Conservation (phyloP, 306 rosid species). For the Cicer arietinum region DNA sequence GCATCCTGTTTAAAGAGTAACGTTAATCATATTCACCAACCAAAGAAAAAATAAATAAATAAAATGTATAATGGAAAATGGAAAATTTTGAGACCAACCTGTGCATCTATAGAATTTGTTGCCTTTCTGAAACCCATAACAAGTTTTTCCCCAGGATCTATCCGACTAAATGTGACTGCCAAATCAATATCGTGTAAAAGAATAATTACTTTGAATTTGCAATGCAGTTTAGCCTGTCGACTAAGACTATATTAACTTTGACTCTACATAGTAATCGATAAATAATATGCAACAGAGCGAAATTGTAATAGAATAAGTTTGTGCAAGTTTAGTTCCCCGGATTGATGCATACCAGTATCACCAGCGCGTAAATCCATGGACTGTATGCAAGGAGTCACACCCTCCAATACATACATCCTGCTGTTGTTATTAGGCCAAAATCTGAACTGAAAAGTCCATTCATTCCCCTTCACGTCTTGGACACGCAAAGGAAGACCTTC, state of each 20-base stretch:
- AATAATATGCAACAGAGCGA: conserved; percentile 4
- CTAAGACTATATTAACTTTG: conserved; percentile 25
- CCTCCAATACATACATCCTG: conserved; percentile 99
- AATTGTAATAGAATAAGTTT: conserved; percentile 14
- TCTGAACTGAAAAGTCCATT: conserved; percentile 99
- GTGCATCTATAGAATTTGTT: conserved; percentile 61
- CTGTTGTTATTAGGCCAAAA: conserved; percentile 99
- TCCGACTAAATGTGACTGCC: conserved; percentile 96
- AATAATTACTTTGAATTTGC: conserved; percentile 28
- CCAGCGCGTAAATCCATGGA: conserved; percentile 90
- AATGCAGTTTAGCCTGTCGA: conserved; percentile 7
- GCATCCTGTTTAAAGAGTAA: conserved; percentile 63
- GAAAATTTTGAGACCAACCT: conserved; percentile 56
- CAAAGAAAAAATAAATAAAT: conserved; percentile 13
- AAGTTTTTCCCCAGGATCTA: conserved; percentile 92
- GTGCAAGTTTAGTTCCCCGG: conserved; percentile 30
- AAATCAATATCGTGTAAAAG: conserved; percentile 33
- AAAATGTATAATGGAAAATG: conserved; percentile 17
- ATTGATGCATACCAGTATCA: conserved; percentile 81
- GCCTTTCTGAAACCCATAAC: conserved; percentile 93
- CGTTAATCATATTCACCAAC: conserved; percentile 30
- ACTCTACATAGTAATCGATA: conserved; percentile 7
- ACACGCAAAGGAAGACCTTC: conserved; percentile 92
- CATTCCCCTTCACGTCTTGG: conserved; percentile 95
- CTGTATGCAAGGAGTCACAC: conserved; percentile 99